Percentiles rank a stretch among this genome's conserved stretches.
phyloP scores from a whole-genome alignment of 2,329 filamentous ascomycete genomes.

The Cercospora janseana region DNA sequence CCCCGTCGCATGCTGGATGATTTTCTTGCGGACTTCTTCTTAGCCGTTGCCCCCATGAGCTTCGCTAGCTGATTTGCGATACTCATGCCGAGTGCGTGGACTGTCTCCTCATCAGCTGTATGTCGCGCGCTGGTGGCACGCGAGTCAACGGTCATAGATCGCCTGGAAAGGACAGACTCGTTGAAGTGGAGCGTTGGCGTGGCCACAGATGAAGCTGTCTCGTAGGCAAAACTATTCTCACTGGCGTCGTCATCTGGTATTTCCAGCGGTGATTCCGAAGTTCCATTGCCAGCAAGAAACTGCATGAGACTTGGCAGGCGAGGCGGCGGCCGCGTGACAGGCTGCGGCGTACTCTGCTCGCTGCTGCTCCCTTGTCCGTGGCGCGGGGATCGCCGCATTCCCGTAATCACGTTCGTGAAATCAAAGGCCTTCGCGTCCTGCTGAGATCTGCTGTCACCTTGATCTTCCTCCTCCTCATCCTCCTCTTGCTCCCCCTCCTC shows the following conservation, averaged over 20 bases:
- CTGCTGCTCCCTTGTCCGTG: background rate
- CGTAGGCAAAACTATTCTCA: conserved; percentile 1
- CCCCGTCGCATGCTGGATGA: conserved; percentile 14
- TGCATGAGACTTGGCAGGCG: conserved; percentile 21
- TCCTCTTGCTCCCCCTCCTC: conserved; percentile 13
- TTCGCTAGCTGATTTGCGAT: conserved; percentile 39
- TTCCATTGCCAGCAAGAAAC: conserved; percentile 20
- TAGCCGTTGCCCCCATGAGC: conserved; percentile 28
- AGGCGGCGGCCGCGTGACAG: conserved; percentile 15
- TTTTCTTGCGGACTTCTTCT: conserved; percentile 18
- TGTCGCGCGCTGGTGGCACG: conserved; percentile 13
- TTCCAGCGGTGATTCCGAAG: conserved; percentile 8
- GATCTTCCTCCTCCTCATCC: background rate
- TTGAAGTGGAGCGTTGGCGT: background rate
- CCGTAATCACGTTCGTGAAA: background rate
- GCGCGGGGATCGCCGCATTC: background rate
- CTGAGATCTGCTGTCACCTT: background rate
- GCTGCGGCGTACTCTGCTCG: background rate
- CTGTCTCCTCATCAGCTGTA: conserved; percentile 28
- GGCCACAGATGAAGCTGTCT: background rate
- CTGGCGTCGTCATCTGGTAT: conserved; percentile 10
- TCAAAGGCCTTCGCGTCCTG: conserved; percentile 8
- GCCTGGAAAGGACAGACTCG: background rate
- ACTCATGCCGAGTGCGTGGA: conserved; percentile 37
- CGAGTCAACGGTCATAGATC: conserved; percentile 7